phyloP scores from a whole-genome alignment of 169 alveolate genomes.

The Babesia bovis region DNA sequence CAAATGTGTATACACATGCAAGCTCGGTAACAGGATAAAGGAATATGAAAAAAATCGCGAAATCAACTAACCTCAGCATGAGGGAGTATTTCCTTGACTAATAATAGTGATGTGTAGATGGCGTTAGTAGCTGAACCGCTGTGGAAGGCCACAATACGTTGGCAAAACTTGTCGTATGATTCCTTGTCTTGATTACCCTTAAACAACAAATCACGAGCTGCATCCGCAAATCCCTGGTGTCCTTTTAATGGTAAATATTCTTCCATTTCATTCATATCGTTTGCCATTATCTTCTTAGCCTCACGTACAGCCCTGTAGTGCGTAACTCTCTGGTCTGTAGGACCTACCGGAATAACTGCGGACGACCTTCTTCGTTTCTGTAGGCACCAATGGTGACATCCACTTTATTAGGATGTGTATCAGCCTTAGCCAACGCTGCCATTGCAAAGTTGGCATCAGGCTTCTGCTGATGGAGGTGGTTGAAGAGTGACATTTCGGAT shows the following conservation, averaged over 20 bases:
- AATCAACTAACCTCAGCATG: slow-evolving; percentile 26
- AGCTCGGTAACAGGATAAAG: neutral
- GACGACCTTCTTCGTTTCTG: slow-evolving; percentile 45
- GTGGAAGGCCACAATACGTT: slow-evolving; percentile 42
- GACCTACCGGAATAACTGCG: slow-evolving; percentile 44
- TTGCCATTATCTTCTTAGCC: slow-evolving; percentile 33
- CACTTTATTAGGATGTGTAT: slow-evolving; percentile 51
- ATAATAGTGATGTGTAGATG: slow-evolving; percentile 21
- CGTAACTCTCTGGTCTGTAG: neutral
- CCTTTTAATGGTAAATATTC: slow-evolving; percentile 64
- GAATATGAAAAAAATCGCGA: neutral
- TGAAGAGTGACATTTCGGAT: slow-evolving; percentile 37
- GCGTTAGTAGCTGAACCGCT: slow-evolving; percentile 60
- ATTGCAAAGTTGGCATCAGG: slow-evolving; percentile 56
- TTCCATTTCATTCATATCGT: slow-evolving; percentile 46
- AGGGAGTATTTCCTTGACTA: slow-evolving; percentile 32
- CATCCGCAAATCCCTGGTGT: slow-evolving; percentile 41
- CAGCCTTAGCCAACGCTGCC: slow-evolving; percentile 47
- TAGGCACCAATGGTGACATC: slow-evolving; percentile 64
- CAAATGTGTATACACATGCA: neutral
- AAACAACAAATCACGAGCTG: slow-evolving; percentile 51
- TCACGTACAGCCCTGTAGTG: slow-evolving; percentile 42
- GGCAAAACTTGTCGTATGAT: slow-evolving; percentile 42
- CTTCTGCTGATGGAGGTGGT: slow-evolving; percentile 18
- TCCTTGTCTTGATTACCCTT: slow-evolving; percentile 18